Evolutionary conservation across 2,329 filamentous ascomycete genomes (phyloP).

Genomic region (Xylaria multiplex): DNA sequence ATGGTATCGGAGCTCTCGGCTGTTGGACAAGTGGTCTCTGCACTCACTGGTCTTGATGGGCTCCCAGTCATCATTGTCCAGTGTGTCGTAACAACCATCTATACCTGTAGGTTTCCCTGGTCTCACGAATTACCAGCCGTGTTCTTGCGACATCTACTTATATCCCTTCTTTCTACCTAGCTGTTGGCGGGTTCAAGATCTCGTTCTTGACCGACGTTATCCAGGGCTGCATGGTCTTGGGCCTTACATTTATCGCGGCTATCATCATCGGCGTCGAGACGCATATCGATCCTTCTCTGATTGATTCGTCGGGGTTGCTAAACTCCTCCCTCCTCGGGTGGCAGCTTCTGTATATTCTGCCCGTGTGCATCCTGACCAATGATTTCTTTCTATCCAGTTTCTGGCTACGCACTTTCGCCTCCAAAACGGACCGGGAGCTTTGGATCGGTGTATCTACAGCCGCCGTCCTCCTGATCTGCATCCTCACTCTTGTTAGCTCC

Average conservation of each 20-base stretch:
- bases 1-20: conserved; percentile 88
- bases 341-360: conserved; percentile 87
- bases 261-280: conserved; percentile 82
- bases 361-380: conserved; percentile 82
- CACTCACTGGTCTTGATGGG: conserved; percentile 78
- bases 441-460: conserved; percentile 79
- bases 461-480: conserved; percentile 69
- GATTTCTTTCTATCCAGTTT: conserved; percentile 88
- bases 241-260: conserved; percentile 78
- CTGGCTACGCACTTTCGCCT: conserved; percentile 86
- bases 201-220: conserved; percentile 87
- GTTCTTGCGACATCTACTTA: conserved; percentile 24
- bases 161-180: too few species aligned
- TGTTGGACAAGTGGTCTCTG: conserved; percentile 79
- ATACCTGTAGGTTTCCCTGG: conserved; percentile 71
- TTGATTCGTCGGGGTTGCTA: conserved; percentile 75
- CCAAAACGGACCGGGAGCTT: conserved; percentile 80
- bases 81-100: conserved; percentile 80
- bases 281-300: conserved; percentile 73
- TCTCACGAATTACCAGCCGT: too few species aligned
- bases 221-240: conserved; percentile 80
- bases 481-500: conserved; percentile 77
- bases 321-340: conserved; percentile 78
- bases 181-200: conserved; percentile 82
- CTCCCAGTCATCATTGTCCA: conserved; percentile 82